Evolutionary conservation across 441 rosid species (phyloP), one percentile per base, ranked within the genome.

Genomic region (Manihot esculenta): DNA sequence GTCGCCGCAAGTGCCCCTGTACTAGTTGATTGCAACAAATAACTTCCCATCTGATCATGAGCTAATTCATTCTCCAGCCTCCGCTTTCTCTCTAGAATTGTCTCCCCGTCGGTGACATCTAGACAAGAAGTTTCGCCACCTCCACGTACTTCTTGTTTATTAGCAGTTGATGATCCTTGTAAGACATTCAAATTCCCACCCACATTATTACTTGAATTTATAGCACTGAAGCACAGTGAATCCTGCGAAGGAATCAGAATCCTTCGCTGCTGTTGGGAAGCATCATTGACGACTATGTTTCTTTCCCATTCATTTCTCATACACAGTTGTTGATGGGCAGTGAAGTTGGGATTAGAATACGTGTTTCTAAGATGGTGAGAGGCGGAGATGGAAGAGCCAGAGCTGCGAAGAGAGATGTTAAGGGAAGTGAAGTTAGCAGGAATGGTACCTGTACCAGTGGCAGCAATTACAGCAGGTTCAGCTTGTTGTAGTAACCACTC

Each of bases 401-500:
- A 89, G 81, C 90, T 87, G 44, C 98, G 86, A 9, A 92, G 88
- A 21, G 97, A 92, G 76, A 90, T 89, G 75, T 92, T 92, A 17
- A 92, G 91, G 54, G 97, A 90, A 48, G 94, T 85, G 81, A 90
- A 92, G 76, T 88, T 70, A 38, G 97, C 95, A 27, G 97, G 97
- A 35, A 92, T 89, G 48, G 96, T 92, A 35, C 97, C 95, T 17
- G 95, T 89, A 1, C 97, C 97, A 4, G 97, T 92, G 75, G 97
- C 96, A 12, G 96, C 97, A 65, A 92, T 78, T 61, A 92, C 96
- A 0, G 97, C 76, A 1, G 97, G 97, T 79, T 92, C 97, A 15
- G 97, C 97, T 70, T 92, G 97, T 51, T 91, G 97, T 41, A 91
- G 87, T 13, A 91, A 77, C 97, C 97, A 89, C 68, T 91, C 93